Conservation (phyloP, 2,329 filamentous ascomycete genomes). For the Xylariaceae sp. region DNA sequence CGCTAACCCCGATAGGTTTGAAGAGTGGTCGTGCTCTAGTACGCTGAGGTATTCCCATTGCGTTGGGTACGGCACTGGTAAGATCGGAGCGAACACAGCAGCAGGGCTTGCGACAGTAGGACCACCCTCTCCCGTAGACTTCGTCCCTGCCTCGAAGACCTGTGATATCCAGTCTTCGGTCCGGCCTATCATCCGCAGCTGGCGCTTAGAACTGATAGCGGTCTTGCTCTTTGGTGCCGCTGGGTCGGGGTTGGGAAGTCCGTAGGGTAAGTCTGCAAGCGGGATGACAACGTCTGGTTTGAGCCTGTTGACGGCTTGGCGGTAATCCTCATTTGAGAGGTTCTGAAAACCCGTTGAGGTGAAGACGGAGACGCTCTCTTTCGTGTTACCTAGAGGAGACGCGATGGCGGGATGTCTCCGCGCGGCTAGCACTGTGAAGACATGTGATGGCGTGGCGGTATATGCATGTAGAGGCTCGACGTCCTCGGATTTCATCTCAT, state of each 20-base stretch:
- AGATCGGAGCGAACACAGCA: conserved; percentile 60
- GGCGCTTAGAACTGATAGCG: conserved; percentile 63
- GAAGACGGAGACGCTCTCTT: conserved; percentile 68
- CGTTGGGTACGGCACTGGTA: conserved; percentile 69
- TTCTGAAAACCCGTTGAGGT: conserved; percentile 82
- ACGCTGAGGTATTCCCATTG: conserved; percentile 79
- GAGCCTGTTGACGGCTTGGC: conserved; percentile 58
- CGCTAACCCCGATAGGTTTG: conserved; percentile 63
- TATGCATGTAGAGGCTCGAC: conserved; percentile 68
- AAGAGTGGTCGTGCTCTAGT: conserved; percentile 59
- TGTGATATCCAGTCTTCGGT: conserved; percentile 78
- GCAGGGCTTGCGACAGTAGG: conserved; percentile 31
- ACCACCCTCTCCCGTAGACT: conserved; percentile 28
- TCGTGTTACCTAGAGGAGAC: conserved; percentile 67
- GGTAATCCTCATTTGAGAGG: conserved; percentile 66
- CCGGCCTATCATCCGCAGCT: conserved; percentile 78
- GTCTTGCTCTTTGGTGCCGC: conserved; percentile 51
- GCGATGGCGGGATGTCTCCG: conserved; percentile 73
- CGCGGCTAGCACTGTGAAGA: conserved; percentile 69
- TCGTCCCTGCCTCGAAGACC: conserved; percentile 52
- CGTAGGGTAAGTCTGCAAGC: conserved; percentile 67
- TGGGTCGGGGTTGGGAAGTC: conserved; percentile 37
- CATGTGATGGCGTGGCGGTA: conserved; percentile 63
- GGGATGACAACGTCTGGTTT: conserved; percentile 77
- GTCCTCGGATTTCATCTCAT: conserved; percentile 34